Base-by-base conservation (phyloP, 225 moss, liverwort and hornwort species). In the Physcomitrium patens region DNA sequence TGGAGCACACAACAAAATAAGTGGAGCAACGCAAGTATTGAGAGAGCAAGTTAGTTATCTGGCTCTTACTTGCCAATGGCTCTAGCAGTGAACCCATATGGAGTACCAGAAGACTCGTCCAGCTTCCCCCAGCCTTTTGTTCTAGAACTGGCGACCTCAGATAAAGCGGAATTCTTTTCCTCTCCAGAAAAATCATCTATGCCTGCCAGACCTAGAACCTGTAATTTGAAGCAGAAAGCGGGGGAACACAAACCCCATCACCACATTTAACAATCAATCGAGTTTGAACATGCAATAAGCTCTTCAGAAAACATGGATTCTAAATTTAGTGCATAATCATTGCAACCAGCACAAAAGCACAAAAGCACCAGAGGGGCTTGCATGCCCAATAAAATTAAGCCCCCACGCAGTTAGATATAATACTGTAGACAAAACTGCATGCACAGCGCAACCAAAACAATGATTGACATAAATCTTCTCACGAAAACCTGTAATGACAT, bases 61-160 rank as follows among this genome's bases (percentile, higher is more conserved):
- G 23, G 22, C 23, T 79, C 84, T 8, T 87, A 93, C 93, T 81
- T 91, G 82, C 92, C 96, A 67, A 92, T 81, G 56, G 83, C 77
- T 89, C 96, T 88, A 11, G 86, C 92, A 81, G 94, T 88, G 76
- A 96, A 96, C 3, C 94, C 94, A 72, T 85, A 85, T 14, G 86
- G 82, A 37, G 89, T 86, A 62, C 96, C 96, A 10, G 75, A 50
- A 42, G 86, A 79, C 23, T 90, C 89, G 22, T 90, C 91, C 76
- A 61, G 82, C 28, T 90, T 93, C 61, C 47, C 77, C 75, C 73
- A 75, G 70, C 0, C 73, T 65, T 60, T 76, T 23, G 63, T 49
- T 57, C 64, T 80, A 37, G 75, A 71, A 19, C 53, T 57, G 53
- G 42, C 77, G 73, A 20, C 74, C 74, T 83, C 71, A 42, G 77